A percentile compares a stretch with the other conserved stretches of the same genome.
Conservation (phyloP, 495 filamentous ascomycete species). For the Penicillium steckii region DNA sequence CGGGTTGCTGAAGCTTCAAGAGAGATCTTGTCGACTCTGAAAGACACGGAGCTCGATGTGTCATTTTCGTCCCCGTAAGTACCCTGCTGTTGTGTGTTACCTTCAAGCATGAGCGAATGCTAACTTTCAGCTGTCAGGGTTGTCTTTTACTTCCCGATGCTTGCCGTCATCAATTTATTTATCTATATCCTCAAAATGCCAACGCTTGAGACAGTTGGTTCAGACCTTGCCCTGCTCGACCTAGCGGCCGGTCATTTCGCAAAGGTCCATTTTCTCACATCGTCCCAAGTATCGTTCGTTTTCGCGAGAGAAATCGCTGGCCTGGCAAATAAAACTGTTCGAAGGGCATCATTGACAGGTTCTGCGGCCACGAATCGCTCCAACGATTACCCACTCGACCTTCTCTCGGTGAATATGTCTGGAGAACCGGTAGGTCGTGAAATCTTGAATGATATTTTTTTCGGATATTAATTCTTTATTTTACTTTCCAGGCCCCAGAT, state of each 20-base stretch:
- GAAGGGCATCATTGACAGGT: not conserved
- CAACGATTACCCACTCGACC: not conserved
- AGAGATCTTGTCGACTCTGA: not conserved
- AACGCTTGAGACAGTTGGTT: not conserved
- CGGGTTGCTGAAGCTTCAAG: not conserved
- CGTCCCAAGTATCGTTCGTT: not conserved
- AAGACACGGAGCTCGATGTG: not conserved
- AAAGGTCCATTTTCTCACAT: not conserved
- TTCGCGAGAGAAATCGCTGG: not conserved
- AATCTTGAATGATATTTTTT: not conserved
- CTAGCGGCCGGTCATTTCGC: not conserved
- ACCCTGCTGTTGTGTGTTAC: not conserved
- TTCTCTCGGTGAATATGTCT: not conserved
- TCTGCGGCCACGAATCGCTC: not conserved
- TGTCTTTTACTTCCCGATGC: not conserved
- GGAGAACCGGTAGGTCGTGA: not conserved
- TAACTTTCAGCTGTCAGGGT: not conserved
- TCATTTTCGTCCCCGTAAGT: not conserved
- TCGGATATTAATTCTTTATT: not conserved
- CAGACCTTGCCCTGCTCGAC: not conserved
- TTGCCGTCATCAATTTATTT: not conserved
- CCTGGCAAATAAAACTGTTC: not conserved
- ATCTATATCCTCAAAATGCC: not conserved
- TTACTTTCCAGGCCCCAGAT: not conserved
- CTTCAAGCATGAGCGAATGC: not conserved